Base-by-base conservation (phyloP, 192 early-diverging fungal genomes). In the Chytriomyces sp. region DNA sequence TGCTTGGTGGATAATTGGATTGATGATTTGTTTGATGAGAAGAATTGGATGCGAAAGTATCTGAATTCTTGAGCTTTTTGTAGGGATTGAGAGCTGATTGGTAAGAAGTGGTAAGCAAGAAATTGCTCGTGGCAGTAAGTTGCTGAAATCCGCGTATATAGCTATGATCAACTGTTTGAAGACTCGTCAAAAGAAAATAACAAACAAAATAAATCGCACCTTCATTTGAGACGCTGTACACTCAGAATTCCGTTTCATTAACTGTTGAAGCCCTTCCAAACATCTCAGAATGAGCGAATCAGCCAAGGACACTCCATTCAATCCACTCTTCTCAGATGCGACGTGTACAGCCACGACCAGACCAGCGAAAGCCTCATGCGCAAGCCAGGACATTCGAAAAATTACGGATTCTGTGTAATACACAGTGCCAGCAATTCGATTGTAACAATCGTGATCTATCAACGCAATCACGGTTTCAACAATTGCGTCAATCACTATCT, bases 371-470 rank as follows among this genome's bases (percentile, higher is more conserved):
- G 54, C 54, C 44, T 30, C 14, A 55, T 56, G 65, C 19, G 65
- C 28, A 3, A 44, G 44, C 65, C 65, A 68, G 10, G 65, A 44
- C 52, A 68, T 68, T 34, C 55, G 65, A 68, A 68, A 68, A 14
- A 53, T 22, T 33, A 68, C 65, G 44, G 26, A 2, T 22, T 68
- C 65, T 49, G 44, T 49, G 44, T 49, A 14, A 49, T 2, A 22
- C 44, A n/a, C 22, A 49, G 14, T 68, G 62, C 39, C 39, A 64
- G 26, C 39, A 40, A 12, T 55, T n/a, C 30, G 52, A 19, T 19
- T 7, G 14, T 22, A 2, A 49, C 44, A 19, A n/a, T 68, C 32
- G 6, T 39, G 4, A 33, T 68, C 52, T 30, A 68, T 17, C 37
- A 68, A 30, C 5, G 65, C 52, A 19, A 68, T 44, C 31, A 68